These are phyloP conservation scores for Tolypocladium album DNA, from an alignment of 2,329 filamentous ascomycete species.

Conservation along the genomic window DNA sequence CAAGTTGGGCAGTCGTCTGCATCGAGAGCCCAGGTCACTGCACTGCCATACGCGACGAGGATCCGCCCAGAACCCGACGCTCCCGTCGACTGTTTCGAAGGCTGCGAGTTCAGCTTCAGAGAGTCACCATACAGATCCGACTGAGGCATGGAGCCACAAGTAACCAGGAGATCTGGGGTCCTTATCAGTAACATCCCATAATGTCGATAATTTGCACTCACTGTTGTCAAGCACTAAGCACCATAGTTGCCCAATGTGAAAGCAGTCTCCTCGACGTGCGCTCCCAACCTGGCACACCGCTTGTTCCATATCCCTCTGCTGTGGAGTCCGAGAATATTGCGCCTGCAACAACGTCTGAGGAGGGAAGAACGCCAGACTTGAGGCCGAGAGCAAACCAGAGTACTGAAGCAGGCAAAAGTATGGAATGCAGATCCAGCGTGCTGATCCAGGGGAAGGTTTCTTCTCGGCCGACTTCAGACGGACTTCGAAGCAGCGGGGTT, in stretches of 20 bases:
- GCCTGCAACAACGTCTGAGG: slow-evolving; percentile 31
- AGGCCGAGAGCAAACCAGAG: slow-evolving; percentile 22
- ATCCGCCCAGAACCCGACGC: slow-evolving; percentile 14
- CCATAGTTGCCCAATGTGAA: slow-evolving; percentile 38
- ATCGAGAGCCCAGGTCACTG: slow-evolving; percentile 26
- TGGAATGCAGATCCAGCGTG: slow-evolving; percentile 33
- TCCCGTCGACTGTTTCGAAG: slow-evolving; percentile 10
- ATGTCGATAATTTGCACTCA: slow-evolving; percentile 11
- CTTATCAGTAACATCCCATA: background rate
- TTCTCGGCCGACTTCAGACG: slow-evolving; percentile 15
- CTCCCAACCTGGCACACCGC: slow-evolving; percentile 29
- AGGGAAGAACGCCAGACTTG: slow-evolving; percentile 25
- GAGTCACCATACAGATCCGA: slow-evolving; percentile 19
- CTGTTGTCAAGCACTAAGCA: slow-evolving; percentile 32
- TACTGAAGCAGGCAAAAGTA: slow-evolving; percentile 36
- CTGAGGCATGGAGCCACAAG: slow-evolving; percentile 27
- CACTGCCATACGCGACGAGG: slow-evolving; percentile 21
- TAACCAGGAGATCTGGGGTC: slow-evolving; percentile 25
- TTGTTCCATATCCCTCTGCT: slow-evolving; percentile 33
- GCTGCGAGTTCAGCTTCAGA: slow-evolving; percentile 18
- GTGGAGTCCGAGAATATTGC: slow-evolving; percentile 26
- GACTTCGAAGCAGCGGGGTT: slow-evolving; percentile 27
- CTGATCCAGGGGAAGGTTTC: slow-evolving; percentile 6
- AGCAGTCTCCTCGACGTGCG: slow-evolving; percentile 30
- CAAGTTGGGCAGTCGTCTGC: slow-evolving; percentile 30